A percentile compares a stretch with the other conserved stretches of the same genome.
Conservation (phyloP, 2,329 filamentous ascomycete species). For the Stachybotrys chlorohalonatus region DNA sequence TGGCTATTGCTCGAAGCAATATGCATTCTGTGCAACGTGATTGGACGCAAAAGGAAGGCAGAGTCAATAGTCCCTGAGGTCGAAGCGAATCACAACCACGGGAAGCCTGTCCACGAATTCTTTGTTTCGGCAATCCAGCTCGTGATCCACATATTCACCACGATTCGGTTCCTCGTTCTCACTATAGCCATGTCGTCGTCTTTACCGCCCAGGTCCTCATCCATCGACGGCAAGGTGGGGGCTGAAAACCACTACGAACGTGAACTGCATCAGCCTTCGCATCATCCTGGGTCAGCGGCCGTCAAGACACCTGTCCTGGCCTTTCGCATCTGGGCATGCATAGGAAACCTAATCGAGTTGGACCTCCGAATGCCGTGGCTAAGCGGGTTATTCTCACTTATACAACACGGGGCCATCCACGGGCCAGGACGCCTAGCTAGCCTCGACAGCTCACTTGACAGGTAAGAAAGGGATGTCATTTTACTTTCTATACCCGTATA, state of each 20-base stretch:
- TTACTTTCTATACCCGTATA: slow-evolving; percentile 6
- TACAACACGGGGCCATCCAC: slow-evolving; percentile 63
- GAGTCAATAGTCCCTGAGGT: background rate
- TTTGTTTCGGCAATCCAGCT: slow-evolving; percentile 51
- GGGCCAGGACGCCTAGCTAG: slow-evolving; percentile 69
- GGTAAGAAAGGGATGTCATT: slow-evolving; percentile 54
- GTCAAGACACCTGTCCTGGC: slow-evolving; percentile 57
- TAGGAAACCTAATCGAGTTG: slow-evolving; percentile 64
- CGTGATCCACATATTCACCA: slow-evolving; percentile 45
- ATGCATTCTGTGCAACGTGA: slow-evolving; percentile 54
- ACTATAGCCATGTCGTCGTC: slow-evolving; percentile 60
- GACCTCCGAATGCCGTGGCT: slow-evolving; percentile 86
- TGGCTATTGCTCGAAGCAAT: slow-evolving; percentile 84
- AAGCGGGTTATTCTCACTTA: slow-evolving; percentile 61
- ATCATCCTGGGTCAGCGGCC: slow-evolving; percentile 4
- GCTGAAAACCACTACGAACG: slow-evolving; percentile 10
- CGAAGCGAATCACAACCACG: slow-evolving; percentile 2
- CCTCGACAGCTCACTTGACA: slow-evolving; percentile 74
- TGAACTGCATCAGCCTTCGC: slow-evolving; percentile 8
- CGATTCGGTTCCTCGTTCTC: slow-evolving; percentile 55
- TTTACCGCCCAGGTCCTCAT: slow-evolving; percentile 43
- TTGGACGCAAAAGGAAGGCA: slow-evolving; percentile 5
- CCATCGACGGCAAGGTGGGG: slow-evolving; percentile 13
- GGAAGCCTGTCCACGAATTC: slow-evolving; percentile 32
- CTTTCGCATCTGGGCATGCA: slow-evolving; percentile 70